phyloP scores from a whole-genome alignment of 306 rosid genomes.

The Cyamopsis tetragonoloba region DNA sequence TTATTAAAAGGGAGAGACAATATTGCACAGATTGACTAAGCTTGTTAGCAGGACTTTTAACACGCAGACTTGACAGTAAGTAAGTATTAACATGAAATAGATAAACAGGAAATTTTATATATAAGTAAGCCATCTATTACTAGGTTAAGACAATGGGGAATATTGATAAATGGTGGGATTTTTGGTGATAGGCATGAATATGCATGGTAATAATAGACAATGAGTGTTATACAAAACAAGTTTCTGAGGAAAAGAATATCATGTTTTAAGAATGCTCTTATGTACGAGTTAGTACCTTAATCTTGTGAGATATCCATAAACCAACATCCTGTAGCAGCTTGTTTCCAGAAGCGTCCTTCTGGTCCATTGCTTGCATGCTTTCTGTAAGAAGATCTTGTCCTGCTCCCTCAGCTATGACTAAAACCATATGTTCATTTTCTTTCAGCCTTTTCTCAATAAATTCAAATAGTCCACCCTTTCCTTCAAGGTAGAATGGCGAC shows the following conservation, averaged over 20 bases:
- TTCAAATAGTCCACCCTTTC: conserved; percentile 79
- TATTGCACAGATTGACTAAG: conserved; percentile 14
- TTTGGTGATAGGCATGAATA: neutral
- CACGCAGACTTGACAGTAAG: neutral
- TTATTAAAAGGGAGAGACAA: conserved; percentile 3
- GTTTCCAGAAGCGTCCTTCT: conserved; percentile 89
- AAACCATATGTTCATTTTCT: conserved; percentile 84
- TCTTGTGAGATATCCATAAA: conserved; percentile 78
- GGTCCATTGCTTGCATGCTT: conserved; percentile 50
- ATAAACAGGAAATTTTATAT: neutral
- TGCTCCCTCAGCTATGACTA: conserved; percentile 90
- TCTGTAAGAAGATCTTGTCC: conserved; percentile 84
- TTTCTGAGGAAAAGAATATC: neutral
- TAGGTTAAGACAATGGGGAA: neutral
- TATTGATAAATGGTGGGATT: neutral
- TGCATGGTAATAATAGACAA: neutral
- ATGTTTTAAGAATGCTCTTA: conserved; percentile 10
- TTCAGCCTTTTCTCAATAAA: conserved; percentile 59
- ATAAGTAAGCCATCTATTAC: neutral
- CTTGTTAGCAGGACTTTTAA: neutral
- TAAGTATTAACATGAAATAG: neutral
- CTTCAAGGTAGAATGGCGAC: conserved; percentile 88
- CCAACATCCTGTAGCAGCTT: conserved; percentile 74
- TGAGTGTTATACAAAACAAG: conserved; percentile 8
- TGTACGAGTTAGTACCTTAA: conserved; percentile 54